Evolutionary conservation across 2,329 filamentous ascomycete genomes (phyloP), one percentile per base, ranked within the genome.

Genomic region (Fusarium pilosicola): DNA sequence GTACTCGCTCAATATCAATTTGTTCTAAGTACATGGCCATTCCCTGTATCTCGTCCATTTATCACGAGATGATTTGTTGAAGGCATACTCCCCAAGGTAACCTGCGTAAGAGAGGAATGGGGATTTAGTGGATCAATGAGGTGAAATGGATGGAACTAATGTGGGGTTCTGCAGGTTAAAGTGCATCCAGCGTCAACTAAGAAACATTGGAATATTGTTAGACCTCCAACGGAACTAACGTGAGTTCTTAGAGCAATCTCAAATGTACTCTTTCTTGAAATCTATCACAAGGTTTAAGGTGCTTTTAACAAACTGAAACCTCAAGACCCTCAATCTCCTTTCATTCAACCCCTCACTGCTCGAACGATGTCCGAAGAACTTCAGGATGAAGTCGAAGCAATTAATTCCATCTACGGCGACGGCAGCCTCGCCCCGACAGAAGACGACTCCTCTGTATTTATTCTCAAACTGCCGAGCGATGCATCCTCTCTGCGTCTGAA

Each of bases 341-440:
- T 28, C 41, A 58, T 17, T 26, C 34, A 60, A 42, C 64, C 65
- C 68, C 60, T 64, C 68, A 67, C 58, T 63, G 56, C 26, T 69
- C 59, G 62, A 70, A 78, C 44, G 68, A 89, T 89, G 87, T 88
- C 87, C 14, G 87, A 89, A 71, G 88, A 89, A 73, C 87, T 96
- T 32, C 81, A 83, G 55, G 93, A 96, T 82, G 94, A 96, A 80
- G 84, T 95, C 36, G 92, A 92, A 79, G 94, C 92, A 71, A 92
- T 96, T 78, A 96, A 96, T 82, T 93, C 94, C 62, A 96, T 96
- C 74, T 96, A 95, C 83, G 92, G 91, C 73, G 87, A 90, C 54
- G 86, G 85, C n/a, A 92, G 92, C 17, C 85, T 95, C 64, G 65
- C 81, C 58, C 79, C 85, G 48, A 78, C 84, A 66, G 80, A 83